Base-by-base conservation (phyloP, 257 asterid species). In the Knoxia roxburghii region DNA sequence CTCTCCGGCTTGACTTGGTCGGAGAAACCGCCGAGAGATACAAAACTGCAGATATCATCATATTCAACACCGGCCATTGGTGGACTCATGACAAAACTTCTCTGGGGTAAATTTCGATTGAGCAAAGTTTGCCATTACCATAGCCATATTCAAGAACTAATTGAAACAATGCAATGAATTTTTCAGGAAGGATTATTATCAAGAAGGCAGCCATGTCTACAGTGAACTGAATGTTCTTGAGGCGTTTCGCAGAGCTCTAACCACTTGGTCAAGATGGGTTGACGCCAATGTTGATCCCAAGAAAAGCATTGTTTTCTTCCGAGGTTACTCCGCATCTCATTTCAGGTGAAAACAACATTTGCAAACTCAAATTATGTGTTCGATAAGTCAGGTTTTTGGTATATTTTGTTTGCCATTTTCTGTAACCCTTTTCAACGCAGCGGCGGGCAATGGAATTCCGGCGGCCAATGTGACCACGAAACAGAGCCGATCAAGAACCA, bases 11-110 rank as follows among this genome's bases (percentile, higher is more conserved):
- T n/a, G 96, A 88, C 70, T 71, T 80, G 6, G 68, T 86, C 14
- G 93, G 82, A 49, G 75, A 75, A 51, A 55, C 84, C 45, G 79
- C 83, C 17, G 79, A 69, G 23, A 65, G 73, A 55, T 84, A 79
- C 72, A 84, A 79, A 57, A 77, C 69, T 74, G 90, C 96, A 20
- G 96, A 86, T 68, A 65, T 88, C 72, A 74, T 88, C 39, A 70
- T 82, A 56, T 88, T 88, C 81, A 88, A 88, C 85, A 86, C 96
- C 0, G 96, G 93, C 33, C 91, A 88, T 67, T 88, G 96, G 96
- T 88, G 96, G 96, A 88, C 96, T 37, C 96, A 88, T 55, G 90
- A 82, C 76, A 88, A 84, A 75, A 88, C 96, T 69, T 73, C 89
- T 11, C 66, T 72, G 64, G 96, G 93, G 96, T 88, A 82, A 55